These are phyloP conservation scores for Sextonia rubra DNA, from an alignment of 164 flowering plant species.

Conservation along the genomic window DNA sequence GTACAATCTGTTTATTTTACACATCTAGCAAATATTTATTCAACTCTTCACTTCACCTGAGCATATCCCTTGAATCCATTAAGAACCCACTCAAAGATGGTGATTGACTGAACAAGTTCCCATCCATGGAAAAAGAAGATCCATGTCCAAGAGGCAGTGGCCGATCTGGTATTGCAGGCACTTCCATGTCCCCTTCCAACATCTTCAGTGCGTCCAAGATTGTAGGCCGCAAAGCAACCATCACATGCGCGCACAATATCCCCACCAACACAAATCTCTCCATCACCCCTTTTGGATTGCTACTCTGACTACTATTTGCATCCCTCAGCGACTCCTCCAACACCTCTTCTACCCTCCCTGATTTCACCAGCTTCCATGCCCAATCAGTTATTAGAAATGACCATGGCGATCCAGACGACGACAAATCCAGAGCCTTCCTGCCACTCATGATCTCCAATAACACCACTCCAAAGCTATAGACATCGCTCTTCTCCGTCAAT, in stretches of 20 bases:
- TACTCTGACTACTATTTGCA: constrained; percentile 19
- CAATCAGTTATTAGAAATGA: constrained; percentile 69
- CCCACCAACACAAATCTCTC: constrained; percentile 74
- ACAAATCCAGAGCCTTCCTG: constrained; percentile 71
- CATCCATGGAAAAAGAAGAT: constrained; percentile 15
- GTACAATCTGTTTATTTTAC: too few relatives aligned
- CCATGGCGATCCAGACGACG: constrained; percentile 29
- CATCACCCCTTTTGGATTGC: constrained; percentile 54
- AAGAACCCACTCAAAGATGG: constrained; percentile 41
- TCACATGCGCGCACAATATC: constrained; percentile 79
- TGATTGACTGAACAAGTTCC: constrained; percentile 46
- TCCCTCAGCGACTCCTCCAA: constrained; percentile 43
- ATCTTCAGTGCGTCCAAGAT: constrained; percentile 69
- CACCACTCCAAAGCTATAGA: constrained; percentile 81
- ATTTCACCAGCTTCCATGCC: constrained; percentile 75
- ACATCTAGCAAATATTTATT: too few relatives aligned
- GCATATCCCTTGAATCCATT: constrained; percentile 43
- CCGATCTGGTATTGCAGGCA: constrained; percentile 71
- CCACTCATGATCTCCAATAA: constrained; percentile 76
- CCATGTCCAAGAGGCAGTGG: constrained; percentile 59
- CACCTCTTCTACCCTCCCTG: constrained; percentile 46
- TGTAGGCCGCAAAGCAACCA: constrained; percentile 83
- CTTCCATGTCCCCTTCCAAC: constrained; percentile 89
- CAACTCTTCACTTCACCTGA: constrained; percentile 28
- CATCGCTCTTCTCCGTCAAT: constrained; percentile 84